Percentiles rank a stretch among this genome's conserved stretches.
phyloP scores from a whole-genome alignment of 2,329 filamentous ascomycete genomes.

The Paecilomyces variotii region DNA sequence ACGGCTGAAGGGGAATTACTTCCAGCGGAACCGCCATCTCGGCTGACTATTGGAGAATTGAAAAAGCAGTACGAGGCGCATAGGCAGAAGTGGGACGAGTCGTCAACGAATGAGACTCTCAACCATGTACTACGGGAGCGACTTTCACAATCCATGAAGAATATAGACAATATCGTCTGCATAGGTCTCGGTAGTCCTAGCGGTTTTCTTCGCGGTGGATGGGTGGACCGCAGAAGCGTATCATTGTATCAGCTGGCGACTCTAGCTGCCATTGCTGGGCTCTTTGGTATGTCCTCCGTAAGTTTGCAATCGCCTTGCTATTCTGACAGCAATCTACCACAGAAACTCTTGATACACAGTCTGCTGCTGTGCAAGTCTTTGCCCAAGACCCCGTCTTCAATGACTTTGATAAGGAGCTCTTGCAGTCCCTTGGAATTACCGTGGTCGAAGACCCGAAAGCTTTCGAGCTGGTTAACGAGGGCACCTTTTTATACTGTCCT shows the following conservation, averaged over 20 bases:
- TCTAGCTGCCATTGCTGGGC: constrained; percentile 20
- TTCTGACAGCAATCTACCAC: neutral
- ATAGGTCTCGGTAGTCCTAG: constrained; percentile 35
- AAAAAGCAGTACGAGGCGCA: constrained; percentile 21
- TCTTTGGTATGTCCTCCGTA: constrained; percentile 14
- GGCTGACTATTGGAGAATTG: constrained; percentile 23
- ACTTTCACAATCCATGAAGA: neutral
- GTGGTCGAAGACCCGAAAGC: constrained; percentile 43
- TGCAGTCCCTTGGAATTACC: constrained; percentile 26
- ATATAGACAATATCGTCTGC: constrained; percentile 26
- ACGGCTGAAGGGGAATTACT: constrained; percentile 9
- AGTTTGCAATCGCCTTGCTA: neutral
- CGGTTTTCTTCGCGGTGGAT: constrained; percentile 33
- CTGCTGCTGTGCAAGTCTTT: constrained; percentile 41
- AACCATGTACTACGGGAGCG: constrained; percentile 4
- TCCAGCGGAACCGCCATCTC: constrained; percentile 29
- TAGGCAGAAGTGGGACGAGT: constrained; percentile 20
- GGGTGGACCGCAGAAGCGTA: constrained; percentile 33
- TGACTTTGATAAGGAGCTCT: constrained; percentile 28
- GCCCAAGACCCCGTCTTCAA: constrained; percentile 49
- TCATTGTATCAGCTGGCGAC: constrained; percentile 36
- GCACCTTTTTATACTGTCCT: constrained; percentile 53
- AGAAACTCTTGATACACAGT: neutral
- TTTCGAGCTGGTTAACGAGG: constrained; percentile 41
- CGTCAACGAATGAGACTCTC: constrained; percentile 20